Conservation (phyloP, 208 protist genomes). For the Lotmaria passim region DNA sequence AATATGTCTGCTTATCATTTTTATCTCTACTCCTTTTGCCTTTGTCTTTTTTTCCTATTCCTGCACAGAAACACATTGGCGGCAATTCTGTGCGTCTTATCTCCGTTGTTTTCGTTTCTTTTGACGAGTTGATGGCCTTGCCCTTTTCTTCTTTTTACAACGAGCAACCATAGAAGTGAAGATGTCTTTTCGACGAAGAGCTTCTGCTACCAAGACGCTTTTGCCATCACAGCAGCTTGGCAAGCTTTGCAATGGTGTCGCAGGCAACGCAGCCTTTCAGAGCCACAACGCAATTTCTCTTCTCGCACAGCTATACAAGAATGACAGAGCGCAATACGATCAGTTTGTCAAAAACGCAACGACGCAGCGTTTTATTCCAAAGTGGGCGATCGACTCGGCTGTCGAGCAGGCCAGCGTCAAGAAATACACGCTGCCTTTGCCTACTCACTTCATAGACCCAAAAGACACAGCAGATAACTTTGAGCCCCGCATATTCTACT, state of each 20-base stretch:
- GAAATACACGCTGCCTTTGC: constrained; percentile 65
- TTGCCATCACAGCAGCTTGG: constrained; percentile 61
- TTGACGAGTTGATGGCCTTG: no score
- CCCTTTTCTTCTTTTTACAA: no score
- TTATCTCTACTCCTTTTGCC: background rate
- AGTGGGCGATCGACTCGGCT: constrained; percentile 36
- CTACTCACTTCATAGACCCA: constrained; percentile 73
- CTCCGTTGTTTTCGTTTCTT: no score
- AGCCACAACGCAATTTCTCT: constrained; percentile 81
- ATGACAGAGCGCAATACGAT: constrained; percentile 47
- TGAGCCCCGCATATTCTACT: constrained; percentile 76
- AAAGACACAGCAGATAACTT: constrained; percentile 52
- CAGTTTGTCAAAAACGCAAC: constrained; percentile 68
- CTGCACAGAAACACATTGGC: no score
- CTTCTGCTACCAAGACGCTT: constrained; percentile 48
- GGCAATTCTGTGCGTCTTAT: no score
- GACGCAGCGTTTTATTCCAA: constrained; percentile 61
- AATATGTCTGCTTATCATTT: background rate
- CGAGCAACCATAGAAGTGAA: background rate
- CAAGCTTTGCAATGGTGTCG: constrained; percentile 60
- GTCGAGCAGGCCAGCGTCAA: constrained; percentile 29
- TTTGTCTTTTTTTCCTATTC: background rate
- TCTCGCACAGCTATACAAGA: constrained; percentile 57
- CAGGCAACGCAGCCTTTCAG: constrained; percentile 71
- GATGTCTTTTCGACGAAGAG: constrained; percentile 79